These are phyloP conservation scores for Lophium mytilinum DNA, from an alignment of 495 filamentous ascomycete species.

Conservation along the genomic window DNA sequence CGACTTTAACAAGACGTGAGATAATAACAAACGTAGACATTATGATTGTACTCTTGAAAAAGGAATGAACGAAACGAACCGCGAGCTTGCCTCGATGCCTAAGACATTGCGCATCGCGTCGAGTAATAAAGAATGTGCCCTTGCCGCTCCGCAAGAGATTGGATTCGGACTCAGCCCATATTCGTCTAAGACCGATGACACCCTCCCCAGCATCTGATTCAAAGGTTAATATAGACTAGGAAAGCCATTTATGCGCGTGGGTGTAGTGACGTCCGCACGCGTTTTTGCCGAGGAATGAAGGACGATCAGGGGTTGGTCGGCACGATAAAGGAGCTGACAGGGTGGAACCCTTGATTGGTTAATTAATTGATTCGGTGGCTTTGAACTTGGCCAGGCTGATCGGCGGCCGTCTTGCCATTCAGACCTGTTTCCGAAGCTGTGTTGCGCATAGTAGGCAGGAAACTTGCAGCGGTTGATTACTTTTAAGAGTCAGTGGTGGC, in stretches of 20 bases:
- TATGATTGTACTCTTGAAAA: not conserved
- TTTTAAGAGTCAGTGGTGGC: no score
- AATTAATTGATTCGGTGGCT: no score
- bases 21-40: not conserved
- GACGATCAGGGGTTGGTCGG: not conserved
- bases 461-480: no score
- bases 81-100: not conserved
- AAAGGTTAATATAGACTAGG: not conserved
- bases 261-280: not conserved
- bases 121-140: not conserved
- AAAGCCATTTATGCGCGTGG: not conserved
- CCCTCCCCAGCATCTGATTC: not conserved
- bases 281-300: not conserved
- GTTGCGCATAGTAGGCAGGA: no score
- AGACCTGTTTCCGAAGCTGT: no score
- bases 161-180: not conserved
- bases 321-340: not conserved
- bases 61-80: not conserved
- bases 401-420: no score
- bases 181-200: not conserved
- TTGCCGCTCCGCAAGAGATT: not conserved
- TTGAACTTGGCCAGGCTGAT: no score
- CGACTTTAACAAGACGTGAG: not conserved
- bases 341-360: no score
- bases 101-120: not conserved